Percentiles rank a stretch among this genome's conserved stretches.
These are phyloP conservation scores for Alternaria gansuensis DNA, from an alignment of 2,329 filamentous ascomycete genomes.

Conservation along the genomic window DNA sequence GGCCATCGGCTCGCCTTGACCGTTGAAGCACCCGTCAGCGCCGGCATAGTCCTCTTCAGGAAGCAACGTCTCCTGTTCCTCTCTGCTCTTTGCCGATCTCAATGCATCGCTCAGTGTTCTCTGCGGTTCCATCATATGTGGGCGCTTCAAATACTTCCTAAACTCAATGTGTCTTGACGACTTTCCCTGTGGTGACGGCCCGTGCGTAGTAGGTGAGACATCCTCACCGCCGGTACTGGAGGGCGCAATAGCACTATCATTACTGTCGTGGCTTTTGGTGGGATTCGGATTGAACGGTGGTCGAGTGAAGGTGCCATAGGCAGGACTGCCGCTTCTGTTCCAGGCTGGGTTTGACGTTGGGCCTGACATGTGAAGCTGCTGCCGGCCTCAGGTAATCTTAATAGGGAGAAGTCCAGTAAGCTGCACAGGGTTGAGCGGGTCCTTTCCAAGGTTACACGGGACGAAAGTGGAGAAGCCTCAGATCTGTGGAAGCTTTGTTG, in stretches of 20 bases:
- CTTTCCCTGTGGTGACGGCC: conserved; percentile 29
- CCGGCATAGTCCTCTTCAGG: conserved; percentile 57
- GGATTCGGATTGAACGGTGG: conserved; percentile 27
- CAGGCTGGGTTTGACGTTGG: conserved; percentile 41
- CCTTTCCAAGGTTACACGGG: conserved; percentile 2
- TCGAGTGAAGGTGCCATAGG: conserved; percentile 39
- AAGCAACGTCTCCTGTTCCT: conserved; percentile 60
- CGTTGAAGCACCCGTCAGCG: conserved; percentile 56
- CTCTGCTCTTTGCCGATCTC: conserved; percentile 53
- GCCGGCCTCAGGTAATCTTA: conserved; percentile 5
- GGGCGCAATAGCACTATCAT: conserved; percentile 30
- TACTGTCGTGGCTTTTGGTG: conserved; percentile 27
- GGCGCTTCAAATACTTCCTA: conserved; percentile 45
- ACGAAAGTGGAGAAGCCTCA: conserved; percentile 16
- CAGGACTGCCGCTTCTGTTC: conserved; percentile 32
- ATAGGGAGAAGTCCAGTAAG: conserved; percentile 4
- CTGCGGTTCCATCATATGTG: conserved; percentile 44
- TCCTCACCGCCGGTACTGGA: conserved; percentile 31
- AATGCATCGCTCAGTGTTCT: conserved; percentile 51
- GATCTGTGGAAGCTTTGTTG: conserved; percentile 7
- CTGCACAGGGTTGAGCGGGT: conserved; percentile 11
- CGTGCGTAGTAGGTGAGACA: conserved; percentile 36
- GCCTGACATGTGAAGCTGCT: conserved; percentile 37
- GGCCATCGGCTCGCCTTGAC: conserved; percentile 48
- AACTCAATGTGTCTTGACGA: conserved; percentile 45